Evolutionary conservation across 2,329 filamentous ascomycete genomes (phyloP).

Genomic region (Tolypocladium cylindrosporum): DNA sequence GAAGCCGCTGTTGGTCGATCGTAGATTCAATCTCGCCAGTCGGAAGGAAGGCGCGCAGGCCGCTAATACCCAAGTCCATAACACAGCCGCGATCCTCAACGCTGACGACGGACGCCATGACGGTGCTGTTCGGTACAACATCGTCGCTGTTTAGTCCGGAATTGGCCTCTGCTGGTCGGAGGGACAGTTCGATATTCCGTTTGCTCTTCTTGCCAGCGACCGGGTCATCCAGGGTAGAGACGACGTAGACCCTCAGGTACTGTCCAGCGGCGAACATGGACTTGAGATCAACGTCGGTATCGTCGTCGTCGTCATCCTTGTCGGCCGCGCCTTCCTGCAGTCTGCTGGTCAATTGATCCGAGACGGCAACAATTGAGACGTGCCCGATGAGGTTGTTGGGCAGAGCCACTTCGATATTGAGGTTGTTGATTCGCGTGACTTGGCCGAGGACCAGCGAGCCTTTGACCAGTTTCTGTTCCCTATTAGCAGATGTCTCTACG

Average conservation of each 20-base stretch:
- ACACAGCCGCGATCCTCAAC: conserved; percentile 94
- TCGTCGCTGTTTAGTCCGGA: conserved; percentile 62
- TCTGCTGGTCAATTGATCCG: conserved; percentile 63
- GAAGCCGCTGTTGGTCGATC: conserved; percentile 56
- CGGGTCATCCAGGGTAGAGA: conserved; percentile 64
- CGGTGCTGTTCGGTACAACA: conserved; percentile 61
- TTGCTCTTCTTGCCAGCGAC: conserved; percentile 57
- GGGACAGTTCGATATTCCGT: conserved; percentile 76
- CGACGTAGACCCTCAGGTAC: conserved; percentile 76
- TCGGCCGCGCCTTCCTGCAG: conserved; percentile 58
- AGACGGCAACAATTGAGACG: conserved; percentile 86
- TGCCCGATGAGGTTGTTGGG: conserved; percentile 91
- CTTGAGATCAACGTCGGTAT: conserved; percentile 59
- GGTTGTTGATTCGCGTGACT: conserved; percentile 67
- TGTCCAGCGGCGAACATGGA: conserved; percentile 74
- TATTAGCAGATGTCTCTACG: conserved; percentile 12
- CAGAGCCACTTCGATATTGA: conserved; percentile 71
- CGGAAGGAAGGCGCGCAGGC: conserved; percentile 72
- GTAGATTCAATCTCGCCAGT: conserved; percentile 67
- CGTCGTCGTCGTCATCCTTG: conserved; percentile 35
- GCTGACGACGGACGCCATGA: conserved; percentile 82
- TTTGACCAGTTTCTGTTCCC: conserved; percentile 61
- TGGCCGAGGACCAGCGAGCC: conserved; percentile 85
- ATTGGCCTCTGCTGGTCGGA: conserved; percentile 73
- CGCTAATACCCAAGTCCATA: conserved; percentile 77